These are phyloP conservation scores for Colletotrichum echinochloae DNA, from an alignment of 2,329 filamentous ascomycete species.

Conservation along the genomic window DNA sequence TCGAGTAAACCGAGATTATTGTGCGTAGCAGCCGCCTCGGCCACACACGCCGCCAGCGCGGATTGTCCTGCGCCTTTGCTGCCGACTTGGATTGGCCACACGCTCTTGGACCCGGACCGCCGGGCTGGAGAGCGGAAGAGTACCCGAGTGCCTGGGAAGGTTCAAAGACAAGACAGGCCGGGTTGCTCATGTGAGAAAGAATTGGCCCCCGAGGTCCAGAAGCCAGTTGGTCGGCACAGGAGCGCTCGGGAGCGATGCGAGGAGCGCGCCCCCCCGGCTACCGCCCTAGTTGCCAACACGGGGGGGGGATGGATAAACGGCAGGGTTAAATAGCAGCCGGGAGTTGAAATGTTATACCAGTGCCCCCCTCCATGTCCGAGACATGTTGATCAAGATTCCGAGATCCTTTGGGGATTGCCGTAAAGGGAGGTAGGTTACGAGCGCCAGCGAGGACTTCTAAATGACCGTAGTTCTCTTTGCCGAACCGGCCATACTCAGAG, in stretches of 20 bases:
- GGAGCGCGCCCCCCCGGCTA: not conserved
- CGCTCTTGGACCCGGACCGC: not conserved
- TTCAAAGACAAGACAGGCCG: not conserved
- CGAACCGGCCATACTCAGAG: not conserved
- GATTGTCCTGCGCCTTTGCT: not conserved
- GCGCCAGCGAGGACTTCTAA: not conserved
- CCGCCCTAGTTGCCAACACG: not conserved
- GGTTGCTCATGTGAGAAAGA: not conserved
- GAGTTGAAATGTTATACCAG: not conserved
- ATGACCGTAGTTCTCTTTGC: not conserved
- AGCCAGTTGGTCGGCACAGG: not conserved
- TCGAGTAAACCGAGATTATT: not conserved
- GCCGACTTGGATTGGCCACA: too few species aligned
- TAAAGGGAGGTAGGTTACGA: not conserved
- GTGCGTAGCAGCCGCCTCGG: not conserved
- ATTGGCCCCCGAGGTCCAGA: not conserved
- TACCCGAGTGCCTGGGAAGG: too few species aligned
- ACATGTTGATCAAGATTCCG: not conserved
- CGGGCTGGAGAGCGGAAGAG: not conserved
- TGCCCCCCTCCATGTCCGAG: not conserved
- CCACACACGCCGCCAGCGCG: too few species aligned
- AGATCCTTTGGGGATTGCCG: not conserved
- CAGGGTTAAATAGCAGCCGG: not conserved
- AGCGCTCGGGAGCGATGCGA: not conserved
- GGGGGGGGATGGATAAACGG: not conserved